A percentile compares a stretch with the other conserved stretches of the same genome.
Conservation (phyloP, 2,329 filamentous ascomycete species). For the Beauveria medogensis region DNA sequence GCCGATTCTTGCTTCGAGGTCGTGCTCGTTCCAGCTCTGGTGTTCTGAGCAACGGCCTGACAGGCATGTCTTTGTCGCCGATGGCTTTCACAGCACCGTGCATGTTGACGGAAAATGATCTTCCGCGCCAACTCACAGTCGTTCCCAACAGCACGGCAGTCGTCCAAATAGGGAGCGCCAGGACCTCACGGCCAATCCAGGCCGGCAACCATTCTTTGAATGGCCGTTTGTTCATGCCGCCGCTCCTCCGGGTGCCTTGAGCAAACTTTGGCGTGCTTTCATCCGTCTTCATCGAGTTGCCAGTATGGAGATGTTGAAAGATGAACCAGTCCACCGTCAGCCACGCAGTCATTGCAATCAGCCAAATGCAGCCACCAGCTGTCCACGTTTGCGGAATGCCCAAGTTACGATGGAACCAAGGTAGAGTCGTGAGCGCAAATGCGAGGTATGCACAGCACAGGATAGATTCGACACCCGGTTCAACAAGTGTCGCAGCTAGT, state of each 20-base stretch:
- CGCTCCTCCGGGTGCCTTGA: slow-evolving; percentile 29
- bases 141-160: slow-evolving; percentile 85
- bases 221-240: slow-evolving; percentile 39
- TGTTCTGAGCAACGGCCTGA: slow-evolving; percentile 8
- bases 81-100: slow-evolving; percentile 68
- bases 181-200: slow-evolving; percentile 75
- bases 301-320: slow-evolving; percentile 67
- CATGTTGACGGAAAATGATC: slow-evolving; percentile 69
- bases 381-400: slow-evolving; percentile 58
- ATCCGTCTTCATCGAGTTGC: slow-evolving; percentile 61
- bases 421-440: slow-evolving; percentile 68
- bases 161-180: slow-evolving; percentile 83
- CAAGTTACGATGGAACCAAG: slow-evolving; percentile 47
- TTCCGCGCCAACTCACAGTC: slow-evolving; percentile 81
- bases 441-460: slow-evolving; percentile 75
- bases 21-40: slow-evolving; percentile 18
- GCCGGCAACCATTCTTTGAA: slow-evolving; percentile 68
- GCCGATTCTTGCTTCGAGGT: slow-evolving; percentile 19
- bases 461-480: slow-evolving; percentile 85
- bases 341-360: slow-evolving; percentile 60
- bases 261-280: slow-evolving; percentile 69
- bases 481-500: slow-evolving; percentile 76
- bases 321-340: slow-evolving; percentile 65
- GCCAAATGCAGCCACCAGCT: slow-evolving; percentile 58
- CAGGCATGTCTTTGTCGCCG: slow-evolving; percentile 11